Evolutionary conservation across 345 rosid genomes (phyloP).

Genomic region (Erodium maritimum): DNA sequence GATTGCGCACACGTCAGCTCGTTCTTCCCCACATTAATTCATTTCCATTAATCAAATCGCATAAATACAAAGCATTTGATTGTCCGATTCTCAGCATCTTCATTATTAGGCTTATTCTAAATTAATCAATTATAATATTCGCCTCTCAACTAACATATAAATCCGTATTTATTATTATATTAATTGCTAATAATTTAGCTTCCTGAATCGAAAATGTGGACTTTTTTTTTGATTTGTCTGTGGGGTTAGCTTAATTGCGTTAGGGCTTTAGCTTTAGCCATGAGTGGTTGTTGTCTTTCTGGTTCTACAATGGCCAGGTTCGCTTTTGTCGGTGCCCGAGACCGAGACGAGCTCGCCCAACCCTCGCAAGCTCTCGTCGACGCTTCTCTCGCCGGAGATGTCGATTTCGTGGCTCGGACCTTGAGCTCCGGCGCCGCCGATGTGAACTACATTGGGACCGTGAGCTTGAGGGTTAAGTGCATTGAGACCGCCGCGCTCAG

Average conservation of each 20-base stretch:
- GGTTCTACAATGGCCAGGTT: conserved; percentile 11
- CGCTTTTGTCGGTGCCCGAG: conserved; percentile 7
- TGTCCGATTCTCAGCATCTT: background rate
- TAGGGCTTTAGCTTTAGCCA: background rate
- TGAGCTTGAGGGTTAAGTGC: conserved; percentile 23
- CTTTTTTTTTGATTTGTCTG: too few species aligned
- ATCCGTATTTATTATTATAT: background rate
- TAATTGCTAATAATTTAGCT: background rate
- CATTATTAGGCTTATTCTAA: too few species aligned
- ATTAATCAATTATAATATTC: background rate
- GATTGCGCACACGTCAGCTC: too few species aligned
- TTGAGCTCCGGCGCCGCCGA: conserved; percentile 11
- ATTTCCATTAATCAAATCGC: background rate
- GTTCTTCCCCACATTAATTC: background rate
- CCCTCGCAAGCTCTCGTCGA: conserved; percentile 18
- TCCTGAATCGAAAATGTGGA: background rate
- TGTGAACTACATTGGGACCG: conserved; percentile 24
- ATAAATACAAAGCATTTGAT: background rate
- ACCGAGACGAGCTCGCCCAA: conserved; percentile 17
- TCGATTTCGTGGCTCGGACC: conserved; percentile 9
- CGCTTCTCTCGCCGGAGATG: conserved; percentile 23
- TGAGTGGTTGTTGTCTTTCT: background rate
- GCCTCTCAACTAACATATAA: background rate
- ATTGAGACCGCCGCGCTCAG: conserved; percentile 16
- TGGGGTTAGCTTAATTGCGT: background rate